Conservation (phyloP, 2,329 filamentous ascomycete species). For the Fusarium haematococcum region DNA sequence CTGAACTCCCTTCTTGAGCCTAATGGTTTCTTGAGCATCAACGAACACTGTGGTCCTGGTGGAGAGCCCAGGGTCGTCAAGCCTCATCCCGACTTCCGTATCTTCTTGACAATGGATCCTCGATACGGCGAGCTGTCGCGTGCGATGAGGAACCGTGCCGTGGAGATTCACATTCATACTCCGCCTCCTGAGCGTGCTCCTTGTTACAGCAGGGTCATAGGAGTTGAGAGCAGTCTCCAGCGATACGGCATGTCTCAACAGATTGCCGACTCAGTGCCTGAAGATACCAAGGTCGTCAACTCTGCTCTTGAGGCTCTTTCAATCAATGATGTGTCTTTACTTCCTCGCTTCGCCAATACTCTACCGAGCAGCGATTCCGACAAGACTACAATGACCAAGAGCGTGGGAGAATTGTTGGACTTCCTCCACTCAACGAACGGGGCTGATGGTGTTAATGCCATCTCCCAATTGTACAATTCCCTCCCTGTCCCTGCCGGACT, state of each 20-base stretch:
- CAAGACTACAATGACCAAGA: constrained; percentile 12
- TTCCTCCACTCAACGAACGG: constrained; percentile 51
- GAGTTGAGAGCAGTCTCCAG: constrained; percentile 63
- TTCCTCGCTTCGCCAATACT: constrained; percentile 50
- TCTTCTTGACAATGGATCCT: constrained; percentile 95
- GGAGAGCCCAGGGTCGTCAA: constrained; percentile 83
- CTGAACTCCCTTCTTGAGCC: constrained; percentile 95
- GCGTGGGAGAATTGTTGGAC: constrained; percentile 41
- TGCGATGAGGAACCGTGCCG: constrained; percentile 94
- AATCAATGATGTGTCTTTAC: constrained; percentile 56
- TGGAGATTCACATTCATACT: constrained; percentile 83
- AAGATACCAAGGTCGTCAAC: constrained; percentile 45
- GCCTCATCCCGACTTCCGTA: constrained; percentile 87
- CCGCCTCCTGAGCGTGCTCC: constrained; percentile 49
- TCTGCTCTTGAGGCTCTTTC: constrained; percentile 62
- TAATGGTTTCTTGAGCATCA: constrained; percentile 87
- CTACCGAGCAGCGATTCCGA: constrained; percentile 19
- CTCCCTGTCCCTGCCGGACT: constrained; percentile 42
- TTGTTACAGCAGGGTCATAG: constrained; percentile 55
- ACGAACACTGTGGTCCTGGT: constrained; percentile 88
- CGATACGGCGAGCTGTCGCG: constrained; percentile 92
- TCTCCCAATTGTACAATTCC: constrained; percentile 51
- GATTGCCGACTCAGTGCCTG: constrained; percentile 44
- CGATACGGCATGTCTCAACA: constrained; percentile 57
- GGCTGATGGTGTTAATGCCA: constrained; percentile 44